Base-by-base conservation (phyloP, 345 rosid species). In the Pugionium dolabratum region DNA sequence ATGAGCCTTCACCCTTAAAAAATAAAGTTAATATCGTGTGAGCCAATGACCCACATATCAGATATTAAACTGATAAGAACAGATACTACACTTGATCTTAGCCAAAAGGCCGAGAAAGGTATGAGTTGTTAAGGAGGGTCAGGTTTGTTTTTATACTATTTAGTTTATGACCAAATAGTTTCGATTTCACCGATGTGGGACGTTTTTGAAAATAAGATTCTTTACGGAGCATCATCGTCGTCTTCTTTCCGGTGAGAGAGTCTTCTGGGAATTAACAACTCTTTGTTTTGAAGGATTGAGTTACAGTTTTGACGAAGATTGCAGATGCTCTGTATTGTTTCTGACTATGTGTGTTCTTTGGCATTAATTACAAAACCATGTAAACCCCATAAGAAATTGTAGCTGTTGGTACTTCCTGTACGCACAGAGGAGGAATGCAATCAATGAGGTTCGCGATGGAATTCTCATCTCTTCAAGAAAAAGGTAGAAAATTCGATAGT, bases 41-140 rank as follows among this genome's bases (percentile, higher is more conserved):
- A 1, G 5, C 36, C 5, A 3, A 34, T 34, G 5, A 5, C 36
- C 36, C 36, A 34, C 36, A 34, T 66, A 66, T 10, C 61, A 30
- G 73, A 82, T 82, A 79, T 79, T 79, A 82, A 77, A 79, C 79
- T 73, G 80, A 79, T 79, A 82, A 82, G 77, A 82, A 82, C 82
- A 82, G 74, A 75, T 75, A 82, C 80, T 79, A 79, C 80, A 77
- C 77, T 82, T 78, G 79, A 78, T 82, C 82, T 79, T 79, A 78
- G 80, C 82, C 84, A 82, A 82, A 78, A 79, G 82, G 84, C 82
- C 78, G 84, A 82, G 79, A 82, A 80, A 82, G 82, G 80, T 75
- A 75, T 79, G 77, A 58, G 0, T 57, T 39, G 42, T 6, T 0
- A 37, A 7, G 3, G 2, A 4, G 5, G 8, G 7, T 7, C 42